These are phyloP conservation scores for Clarkia xantiana DNA, from an alignment of 345 rosid species.

Conservation along the genomic window DNA sequence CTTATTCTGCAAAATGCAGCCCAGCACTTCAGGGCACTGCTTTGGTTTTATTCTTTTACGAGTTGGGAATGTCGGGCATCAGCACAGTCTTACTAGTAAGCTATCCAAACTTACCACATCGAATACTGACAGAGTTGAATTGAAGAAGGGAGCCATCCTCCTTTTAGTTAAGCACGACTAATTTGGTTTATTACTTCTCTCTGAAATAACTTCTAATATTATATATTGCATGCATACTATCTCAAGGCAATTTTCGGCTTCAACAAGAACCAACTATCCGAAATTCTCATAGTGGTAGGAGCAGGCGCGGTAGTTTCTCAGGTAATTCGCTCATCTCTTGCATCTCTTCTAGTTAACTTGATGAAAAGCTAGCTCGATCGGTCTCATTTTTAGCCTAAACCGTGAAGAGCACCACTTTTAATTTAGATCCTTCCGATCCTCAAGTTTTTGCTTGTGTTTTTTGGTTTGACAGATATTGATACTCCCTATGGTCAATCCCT, in stretches of 20 bases:
- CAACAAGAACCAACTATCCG: conserved; percentile 34
- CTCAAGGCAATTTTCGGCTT: conserved; percentile 32
- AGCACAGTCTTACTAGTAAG: conserved; percentile 30
- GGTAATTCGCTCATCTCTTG: no score
- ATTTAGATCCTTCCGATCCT: background rate
- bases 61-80: conserved; percentile 48
- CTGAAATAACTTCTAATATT: no score
- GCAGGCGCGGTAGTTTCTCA: conserved; percentile 35
- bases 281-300: conserved; percentile 35
- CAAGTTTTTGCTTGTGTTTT: background rate
- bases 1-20: conserved; percentile 15
- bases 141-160: no score
- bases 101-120: no score
- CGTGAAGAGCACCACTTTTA: no score
- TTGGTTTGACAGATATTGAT: conserved; percentile 22
- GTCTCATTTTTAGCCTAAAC: no score
- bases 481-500: conserved; percentile 34
- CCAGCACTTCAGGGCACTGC: conserved; percentile 31
- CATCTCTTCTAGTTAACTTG: no score
- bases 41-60: conserved; percentile 31
- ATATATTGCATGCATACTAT: conserved; percentile 11
- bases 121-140: no score
- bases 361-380: no score
- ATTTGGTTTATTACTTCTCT: no score
- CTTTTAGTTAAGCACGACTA: no score